Base-by-base conservation (phyloP, 1,284 basidiomycete species). In the Earliella scabrosa region DNA sequence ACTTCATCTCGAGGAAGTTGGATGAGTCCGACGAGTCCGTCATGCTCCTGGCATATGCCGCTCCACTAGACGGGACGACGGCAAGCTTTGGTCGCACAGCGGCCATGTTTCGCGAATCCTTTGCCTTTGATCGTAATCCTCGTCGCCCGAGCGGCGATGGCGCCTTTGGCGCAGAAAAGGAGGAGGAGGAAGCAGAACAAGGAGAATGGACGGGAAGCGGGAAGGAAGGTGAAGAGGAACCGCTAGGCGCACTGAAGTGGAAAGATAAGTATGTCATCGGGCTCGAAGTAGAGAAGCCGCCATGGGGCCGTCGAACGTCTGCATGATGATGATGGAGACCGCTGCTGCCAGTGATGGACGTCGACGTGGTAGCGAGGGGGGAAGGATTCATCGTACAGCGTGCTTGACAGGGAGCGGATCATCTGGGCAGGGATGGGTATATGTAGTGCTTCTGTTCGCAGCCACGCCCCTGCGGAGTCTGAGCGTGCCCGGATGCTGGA, bases 21-120 rank as follows among this genome's bases (percentile, higher is more conserved):
- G 67, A 54, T 6, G 59, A 60, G 43, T 66, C 58, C 32, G 67
- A 65, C 32, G 65, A 65, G 52, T 66, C 66, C 52, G 59, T 54
- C 50, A 64, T 69, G 69, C 69, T 63, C 70, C 70, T 66, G 69
- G 67, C 67, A 68, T 66, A 65, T 56, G 61, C 68, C 63, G 65
- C 66, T 34, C 66, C 68, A 45, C 55, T 44, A 49, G 61, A 58
- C 48, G 61, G 63, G 54, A 64, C 59, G 56, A 68, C 66, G 57
- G 62, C 60, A 59, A 68, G 61, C 61, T 63, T 64, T 60, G 69
- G 66, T 66, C 70, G 70, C 70, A 66, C 70, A 63, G 70, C 70
- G 69, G 66, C 67, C 66, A 70, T 66, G 50, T 66, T 66, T 55
- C 63, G 58, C 45, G 66, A 68, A 52, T 66, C 63, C 59, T 68